Evolutionary conservation across 306 rosid species (phyloP).

Genomic region (Arachis stenosperma): DNA sequence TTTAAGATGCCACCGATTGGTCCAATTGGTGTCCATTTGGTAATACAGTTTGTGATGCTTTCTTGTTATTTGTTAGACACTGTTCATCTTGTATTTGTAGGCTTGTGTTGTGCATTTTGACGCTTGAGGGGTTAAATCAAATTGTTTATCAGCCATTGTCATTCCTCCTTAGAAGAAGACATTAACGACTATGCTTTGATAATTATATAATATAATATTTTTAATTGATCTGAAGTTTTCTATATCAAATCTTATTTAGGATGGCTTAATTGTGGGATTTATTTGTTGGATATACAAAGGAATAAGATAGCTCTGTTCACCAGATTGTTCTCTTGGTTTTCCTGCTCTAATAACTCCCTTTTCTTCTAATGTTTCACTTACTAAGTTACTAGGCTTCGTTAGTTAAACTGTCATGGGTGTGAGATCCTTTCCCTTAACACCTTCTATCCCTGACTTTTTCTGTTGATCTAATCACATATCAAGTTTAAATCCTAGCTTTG

Average conservation of each 20-base stretch:
- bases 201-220: background rate
- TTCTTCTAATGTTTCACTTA: background rate
- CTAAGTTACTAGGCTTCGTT: constrained; percentile 3
- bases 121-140: constrained; percentile 17
- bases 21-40: constrained; percentile 93
- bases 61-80: constrained; percentile 17
- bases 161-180: constrained; percentile 1
- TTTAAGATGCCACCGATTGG: constrained; percentile 86
- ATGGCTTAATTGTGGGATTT: constrained; percentile 3
- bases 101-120: constrained; percentile 15
- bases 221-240: constrained; percentile 1
- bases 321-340: constrained; percentile 16
- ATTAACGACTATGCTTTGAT: background rate
- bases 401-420: constrained; percentile 29
- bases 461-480: constrained; percentile 17
- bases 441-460: constrained; percentile 20
- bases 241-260: constrained; percentile 14
- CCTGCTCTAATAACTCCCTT: background rate
- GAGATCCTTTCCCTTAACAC: constrained; percentile 5
- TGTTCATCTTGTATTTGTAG: constrained; percentile 11
- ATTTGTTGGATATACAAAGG: constrained; percentile 1
- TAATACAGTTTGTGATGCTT: constrained; percentile 32
- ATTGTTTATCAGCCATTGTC: background rate
- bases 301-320: background rate
- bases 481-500: constrained; percentile 16